Evolutionary conservation across 805 yeast genomes (phyloP), one percentile per base, ranked within the genome.

Genomic region (Saccharomycopsis sp.): DNA sequence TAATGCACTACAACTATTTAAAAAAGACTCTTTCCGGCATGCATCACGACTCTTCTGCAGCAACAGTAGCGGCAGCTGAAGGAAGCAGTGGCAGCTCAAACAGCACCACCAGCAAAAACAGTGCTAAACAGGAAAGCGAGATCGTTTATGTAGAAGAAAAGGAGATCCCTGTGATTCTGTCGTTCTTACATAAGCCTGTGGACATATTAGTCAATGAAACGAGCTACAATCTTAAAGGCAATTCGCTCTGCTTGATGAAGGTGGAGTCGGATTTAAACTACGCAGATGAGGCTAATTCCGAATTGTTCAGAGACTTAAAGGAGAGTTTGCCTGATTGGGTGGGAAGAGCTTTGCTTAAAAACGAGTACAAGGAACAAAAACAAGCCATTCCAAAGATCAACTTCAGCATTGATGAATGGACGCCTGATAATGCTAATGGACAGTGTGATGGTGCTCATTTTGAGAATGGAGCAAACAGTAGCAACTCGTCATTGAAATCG

Each of bases 301-400:
- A 22, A 5, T 38, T 52, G 14, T 64, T 65, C 19, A 71, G 69
- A 3, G 66, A 66, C 9, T 67, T 86, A 17, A 84, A 81, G 59
- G 62, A 67, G 12, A 69, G 73, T 8, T 65, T 85, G 12, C 92
- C 94, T 0, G 76, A 73, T 20, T 87, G 93, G 93, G 74, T 82
- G 7, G 83, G 83, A 1, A 75, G 78, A 24, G 76, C 79, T 3
- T 61, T 87, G 2, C 69, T 86, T 24, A 69, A 76, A 51, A 79
- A 81, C 59, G 73, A 73, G 56, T 74, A 73, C 55, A 75, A 76
- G 0, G 63, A 69, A 1, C 49, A 44, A 17, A 44, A 19, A 44
- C 78, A 78, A 61, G 77, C 77, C 7, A 73, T 77, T 9, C 76
- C 80, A 12, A 85, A 83, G 64, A 73, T 87, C 54, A 84, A 83